Evolutionary conservation across 495 filamentous ascomycete species (phyloP), one percentile per base, ranked within the genome.

Genomic region (Clohesyomyces aquaticus): DNA sequence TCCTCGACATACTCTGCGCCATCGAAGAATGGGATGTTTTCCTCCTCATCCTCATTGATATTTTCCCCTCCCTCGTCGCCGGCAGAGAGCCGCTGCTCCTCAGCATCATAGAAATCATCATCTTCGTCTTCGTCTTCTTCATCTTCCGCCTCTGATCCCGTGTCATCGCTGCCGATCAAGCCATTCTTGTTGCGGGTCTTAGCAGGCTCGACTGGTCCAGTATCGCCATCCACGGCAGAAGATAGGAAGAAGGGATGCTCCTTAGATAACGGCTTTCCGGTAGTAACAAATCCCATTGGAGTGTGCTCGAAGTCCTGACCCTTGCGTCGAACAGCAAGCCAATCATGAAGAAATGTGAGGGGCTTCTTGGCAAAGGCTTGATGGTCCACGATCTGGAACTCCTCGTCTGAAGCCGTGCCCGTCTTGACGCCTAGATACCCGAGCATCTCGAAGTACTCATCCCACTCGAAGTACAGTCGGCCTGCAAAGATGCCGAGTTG

Each of bases 401-500:
- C 22, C 19, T 60, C 59, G 22, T 0, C 23, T 4, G 27, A 25
- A 35, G 1, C 22, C 22, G 45, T 4, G 14, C 14, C 23, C 1
- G 35, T 18, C 4, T 28, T 51, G 23, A 52, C 11, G 8, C 72
- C 69, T 10, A 80, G 63, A 23, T 68, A 72, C 1, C 67, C 46
- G 1, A 54, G 55, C 43, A 78, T 12, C 3, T 29, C 61, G 4
- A 62, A 23, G 41, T 80, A 78, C 32, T 83, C 80, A 0, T 68
- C 49, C 26, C 70, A 80, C 2, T 79, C 71, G 57, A 85, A 80
- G 59, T 87, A 88, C 0, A 87, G 71, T 1, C 83, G 74, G 0
- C 83, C 84, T 4, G 79, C 73, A 26, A 86, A 76, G 16, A 88
- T 78, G 1, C 82, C 83, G 0, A 87, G 71, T 50, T 87, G 81